Base-by-base conservation (phyloP, 176 grass and related monocot genomes). In the Paspalum vaginatum region DNA sequence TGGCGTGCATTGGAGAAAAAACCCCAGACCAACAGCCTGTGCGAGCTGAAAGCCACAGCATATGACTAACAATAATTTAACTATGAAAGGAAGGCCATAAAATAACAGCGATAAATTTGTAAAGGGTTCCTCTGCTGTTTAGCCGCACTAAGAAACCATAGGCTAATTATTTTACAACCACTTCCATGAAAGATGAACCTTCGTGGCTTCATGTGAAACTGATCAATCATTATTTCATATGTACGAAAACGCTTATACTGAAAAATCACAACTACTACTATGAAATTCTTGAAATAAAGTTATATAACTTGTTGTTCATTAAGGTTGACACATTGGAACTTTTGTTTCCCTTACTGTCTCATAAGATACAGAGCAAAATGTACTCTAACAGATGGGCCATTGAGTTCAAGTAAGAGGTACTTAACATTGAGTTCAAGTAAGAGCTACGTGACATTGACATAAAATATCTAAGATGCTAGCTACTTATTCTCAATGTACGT, bases 1-100 rank as follows among this genome's bases (percentile, higher is more conserved):
- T 57, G 75, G 44, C 83, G 39, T 7, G 88, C 82, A 52, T 86
- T 91, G 48, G 2, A 24, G 70, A 94, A 86, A 65, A 91, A 94
- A 2, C 38, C 70, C 59, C 7, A 21, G 44, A 94, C 52, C 27
- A 94, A 70, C 15, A 72, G 0, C 51, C 44, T 78, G 48, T 91
- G 88, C 83, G 21, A 65, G 1, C 91, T 94, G 60, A 32, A 81
- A 47, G 40, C 63, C 8, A 40, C 32, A 78, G n/a, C 3, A 68
- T 55, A 63, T 25, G 45, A 38, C 81, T n/a, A 85, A 85, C 43
- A 50, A 50, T 2, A 55, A 15, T 51, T 53, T 11, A 55, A 70
- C 5, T 57, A 58, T 5, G 3, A 52, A 68, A 66, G 10, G 5
- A 49, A 25, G 17, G 16, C 6, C 0, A 18, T 20, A 77, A 76